phyloP scores from a whole-genome alignment of 2,329 filamentous ascomycete species.

The Colletotrichum karsti region DNA sequence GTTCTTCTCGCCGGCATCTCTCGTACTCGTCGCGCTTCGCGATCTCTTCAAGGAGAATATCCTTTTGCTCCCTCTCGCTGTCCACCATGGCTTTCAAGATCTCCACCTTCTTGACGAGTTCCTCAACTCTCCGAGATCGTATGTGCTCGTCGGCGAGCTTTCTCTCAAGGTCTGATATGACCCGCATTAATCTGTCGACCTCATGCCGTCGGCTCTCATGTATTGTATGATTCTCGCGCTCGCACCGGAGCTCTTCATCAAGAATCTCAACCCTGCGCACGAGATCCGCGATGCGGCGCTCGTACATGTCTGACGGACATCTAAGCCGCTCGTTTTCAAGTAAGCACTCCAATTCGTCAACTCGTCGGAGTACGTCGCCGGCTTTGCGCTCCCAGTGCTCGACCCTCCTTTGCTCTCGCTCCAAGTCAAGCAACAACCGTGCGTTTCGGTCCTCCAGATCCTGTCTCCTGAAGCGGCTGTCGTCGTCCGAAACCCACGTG shows the following conservation, averaged over 20 bases:
- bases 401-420: slow-evolving; percentile 91
- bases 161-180: slow-evolving; percentile 7
- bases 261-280: slow-evolving; percentile 22
- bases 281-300: slow-evolving; percentile 17
- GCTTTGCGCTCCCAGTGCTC: slow-evolving; percentile 96
- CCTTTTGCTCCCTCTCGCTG: slow-evolving; percentile 11
- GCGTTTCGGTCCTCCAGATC: slow-evolving; percentile 19
- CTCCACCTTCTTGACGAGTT: slow-evolving; percentile 21
- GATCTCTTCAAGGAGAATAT: slow-evolving; percentile 16
- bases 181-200: slow-evolving; percentile 14
- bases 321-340: slow-evolving; percentile 16
- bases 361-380: slow-evolving; percentile 2
- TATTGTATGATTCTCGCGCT: slow-evolving; percentile 8
- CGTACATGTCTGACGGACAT: slow-evolving; percentile 6
- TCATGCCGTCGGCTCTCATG: slow-evolving; percentile 11
- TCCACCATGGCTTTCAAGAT: slow-evolving; percentile 16
- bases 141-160: slow-evolving; percentile 19
- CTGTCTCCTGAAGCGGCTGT: slow-evolving; percentile 16
- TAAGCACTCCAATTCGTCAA: slow-evolving; percentile 16
- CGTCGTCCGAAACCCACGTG: slow-evolving; percentile 14
- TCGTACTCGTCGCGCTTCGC: slow-evolving; percentile 23
- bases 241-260: slow-evolving; percentile 18
- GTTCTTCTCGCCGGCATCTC: too few species aligned
- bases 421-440: slow-evolving; percentile 72
- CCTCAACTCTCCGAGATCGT: not conserved